A percentile compares a stretch with the other conserved stretches of the same genome.
phyloP scores from a whole-genome alignment of 257 asterid species.

The Nicotiana noctiflora region DNA sequence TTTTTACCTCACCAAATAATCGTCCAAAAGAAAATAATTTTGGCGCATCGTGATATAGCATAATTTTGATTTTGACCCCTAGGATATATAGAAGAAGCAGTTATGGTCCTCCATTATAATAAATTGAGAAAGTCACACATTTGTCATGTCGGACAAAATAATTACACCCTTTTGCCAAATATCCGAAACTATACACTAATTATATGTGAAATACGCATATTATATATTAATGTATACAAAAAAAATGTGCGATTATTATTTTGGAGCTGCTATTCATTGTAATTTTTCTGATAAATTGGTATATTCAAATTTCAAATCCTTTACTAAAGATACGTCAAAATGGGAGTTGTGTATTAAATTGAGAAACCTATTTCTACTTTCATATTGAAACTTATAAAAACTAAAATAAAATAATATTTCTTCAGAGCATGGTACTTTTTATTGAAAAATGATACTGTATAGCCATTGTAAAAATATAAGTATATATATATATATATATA shows the following conservation, averaged over 20 bases:
- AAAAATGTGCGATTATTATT: no score
- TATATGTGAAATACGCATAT: no score
- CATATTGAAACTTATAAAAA: not conserved
- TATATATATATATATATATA: no score
- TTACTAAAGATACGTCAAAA: not conserved
- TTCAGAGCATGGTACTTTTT: not conserved
- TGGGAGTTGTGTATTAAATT: not conserved
- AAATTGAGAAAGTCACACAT: no score
- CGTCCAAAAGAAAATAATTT: not conserved
- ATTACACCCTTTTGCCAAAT: no score
- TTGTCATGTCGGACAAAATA: no score
- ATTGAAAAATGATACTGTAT: no score
- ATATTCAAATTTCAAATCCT: not conserved
- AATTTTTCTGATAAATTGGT: not conserved
- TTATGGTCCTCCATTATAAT: not conserved
- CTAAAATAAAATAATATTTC: not conserved
- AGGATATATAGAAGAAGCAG: not conserved
- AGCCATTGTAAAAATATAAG: no score
- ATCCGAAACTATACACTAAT: no score
- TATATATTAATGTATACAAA: no score
- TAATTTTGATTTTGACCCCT: not conserved
- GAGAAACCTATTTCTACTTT: not conserved
- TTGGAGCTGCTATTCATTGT: no score
- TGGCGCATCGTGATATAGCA: not conserved
- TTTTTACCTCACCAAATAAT: not conserved